Base-by-base conservation (phyloP, 495 filamentous ascomycete species). In the Letharia columbiana region DNA sequence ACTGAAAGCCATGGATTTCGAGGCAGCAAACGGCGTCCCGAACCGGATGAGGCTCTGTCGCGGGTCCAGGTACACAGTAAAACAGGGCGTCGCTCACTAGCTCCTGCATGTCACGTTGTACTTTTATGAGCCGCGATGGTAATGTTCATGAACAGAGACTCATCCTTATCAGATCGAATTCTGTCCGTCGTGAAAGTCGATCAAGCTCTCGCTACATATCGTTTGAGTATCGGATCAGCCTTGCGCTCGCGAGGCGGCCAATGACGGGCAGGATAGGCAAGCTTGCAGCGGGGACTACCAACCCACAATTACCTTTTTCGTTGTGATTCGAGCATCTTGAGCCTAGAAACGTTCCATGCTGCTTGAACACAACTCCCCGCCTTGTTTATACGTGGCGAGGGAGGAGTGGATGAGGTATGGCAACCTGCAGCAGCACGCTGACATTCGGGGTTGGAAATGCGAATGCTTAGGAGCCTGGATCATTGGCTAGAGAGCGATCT, bases 321-420 rank as follows among this genome's bases (percentile, higher is more conserved):
- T 56, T 39, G 28, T 13, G 4, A 33, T 56, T 20, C 17, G 15
- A 57, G 18, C 10, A 37, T 37, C 0, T 20, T 11, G 33, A 20
- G 9, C 17, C 15, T 9, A 20, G 15, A 11, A 57, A 37, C 15
- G 54, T 2, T 20, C 17, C 6, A 7, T 57, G 33, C 33, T 57
- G 13, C 17, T 57, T 37, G 17, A 37, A 20, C 4, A 9, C 33
- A 37, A 35, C 31, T 37, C 4, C 7, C 9, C 54, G 54, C 54
- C 54, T 33, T 37, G 54, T 37, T 50, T 57, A 57, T 57, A 57
- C 54, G 54, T 57, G 54, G 54, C 54, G n/a, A 57, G 33, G 3
- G 33, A 57, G 31, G 28, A 17, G 31, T 56, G 12, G 31, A 18
- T 56, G 12, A 31, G 28, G 13, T n/a, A 18, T 56, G 13, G 52